Evolutionary conservation across 2,329 filamentous ascomycete genomes (phyloP).

Genomic region (Fusarium duplospermum): DNA sequence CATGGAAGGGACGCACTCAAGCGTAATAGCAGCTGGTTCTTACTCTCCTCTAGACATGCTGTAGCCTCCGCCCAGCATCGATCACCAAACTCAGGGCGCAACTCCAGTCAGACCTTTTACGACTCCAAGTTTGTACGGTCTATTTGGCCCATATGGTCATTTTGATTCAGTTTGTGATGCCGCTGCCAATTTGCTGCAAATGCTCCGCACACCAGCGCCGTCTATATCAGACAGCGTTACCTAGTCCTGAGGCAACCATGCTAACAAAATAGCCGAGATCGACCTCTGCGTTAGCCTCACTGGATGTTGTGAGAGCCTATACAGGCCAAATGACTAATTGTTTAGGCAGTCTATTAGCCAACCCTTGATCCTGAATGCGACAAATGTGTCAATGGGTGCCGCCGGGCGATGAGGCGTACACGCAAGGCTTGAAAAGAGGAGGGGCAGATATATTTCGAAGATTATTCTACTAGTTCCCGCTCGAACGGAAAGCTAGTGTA

Average conservation of each 20-base stretch:
- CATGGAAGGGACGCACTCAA: background rate
- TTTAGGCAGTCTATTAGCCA: background rate
- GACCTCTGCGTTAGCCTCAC: background rate
- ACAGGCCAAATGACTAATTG: background rate
- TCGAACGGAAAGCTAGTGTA: background rate
- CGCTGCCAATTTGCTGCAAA: background rate
- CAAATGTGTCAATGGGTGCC: background rate
- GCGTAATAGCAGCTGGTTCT: background rate
- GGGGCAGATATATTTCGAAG: background rate
- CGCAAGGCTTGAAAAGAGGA: background rate
- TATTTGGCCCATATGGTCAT: background rate
- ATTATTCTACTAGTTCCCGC: background rate
- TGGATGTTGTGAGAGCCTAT: background rate
- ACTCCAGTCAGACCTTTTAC: background rate
- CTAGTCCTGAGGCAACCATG: background rate
- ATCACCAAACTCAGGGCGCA: background rate
- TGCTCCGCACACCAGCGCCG: background rate
- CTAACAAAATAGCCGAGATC: background rate
- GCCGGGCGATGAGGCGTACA: background rate
- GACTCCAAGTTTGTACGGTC: background rate
- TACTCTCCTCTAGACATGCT: background rate
- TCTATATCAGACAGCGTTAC: background rate
- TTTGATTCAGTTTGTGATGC: background rate
- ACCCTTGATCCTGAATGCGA: background rate
- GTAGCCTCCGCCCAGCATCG: background rate